phyloP scores from a whole-genome alignment of 2,329 filamentous ascomycete genomes.

The Cladosporium sp. region DNA sequence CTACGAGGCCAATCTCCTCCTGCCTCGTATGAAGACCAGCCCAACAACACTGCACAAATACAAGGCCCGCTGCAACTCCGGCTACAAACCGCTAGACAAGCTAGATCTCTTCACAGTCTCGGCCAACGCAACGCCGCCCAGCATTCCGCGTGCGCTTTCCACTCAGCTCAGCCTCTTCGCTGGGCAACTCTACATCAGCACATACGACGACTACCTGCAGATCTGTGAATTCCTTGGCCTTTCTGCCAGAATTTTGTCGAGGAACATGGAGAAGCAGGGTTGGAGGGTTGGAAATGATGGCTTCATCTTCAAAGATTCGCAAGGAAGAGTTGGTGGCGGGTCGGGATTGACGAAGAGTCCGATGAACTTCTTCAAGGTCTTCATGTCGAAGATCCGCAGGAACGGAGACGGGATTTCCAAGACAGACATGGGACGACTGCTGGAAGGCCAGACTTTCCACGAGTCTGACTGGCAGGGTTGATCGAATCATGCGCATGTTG shows the following conservation, averaged over 20 bases:
- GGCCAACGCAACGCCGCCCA: constrained; percentile 15
- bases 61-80: constrained; percentile 52
- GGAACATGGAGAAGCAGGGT: constrained; percentile 19
- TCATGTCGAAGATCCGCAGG: constrained; percentile 29
- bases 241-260: constrained; percentile 12
- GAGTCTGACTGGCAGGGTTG: background rate
- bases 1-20: constrained; percentile 59
- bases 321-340: constrained; percentile 24
- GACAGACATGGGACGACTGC: constrained; percentile 34
- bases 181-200: constrained; percentile 65
- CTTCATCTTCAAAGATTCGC: constrained; percentile 27
- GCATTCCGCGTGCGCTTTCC: constrained; percentile 36
- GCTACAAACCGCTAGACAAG: constrained; percentile 46
- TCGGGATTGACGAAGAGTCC: constrained; percentile 29
- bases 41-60: constrained; percentile 48
- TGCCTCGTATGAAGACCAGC: constrained; percentile 43
- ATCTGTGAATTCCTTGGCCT: constrained; percentile 58
- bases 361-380: constrained; percentile 29
- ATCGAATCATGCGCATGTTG: background rate
- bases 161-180: constrained; percentile 66
- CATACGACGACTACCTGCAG: constrained; percentile 56
- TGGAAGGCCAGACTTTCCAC: constrained; percentile 28
- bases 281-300: constrained; percentile 29
- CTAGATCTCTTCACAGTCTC: constrained; percentile 51
- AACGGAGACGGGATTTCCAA: constrained; percentile 30